Evolutionary conservation across 257 asterid species (phyloP).

Genomic region (Lithospermum erythrorhizon): DNA sequence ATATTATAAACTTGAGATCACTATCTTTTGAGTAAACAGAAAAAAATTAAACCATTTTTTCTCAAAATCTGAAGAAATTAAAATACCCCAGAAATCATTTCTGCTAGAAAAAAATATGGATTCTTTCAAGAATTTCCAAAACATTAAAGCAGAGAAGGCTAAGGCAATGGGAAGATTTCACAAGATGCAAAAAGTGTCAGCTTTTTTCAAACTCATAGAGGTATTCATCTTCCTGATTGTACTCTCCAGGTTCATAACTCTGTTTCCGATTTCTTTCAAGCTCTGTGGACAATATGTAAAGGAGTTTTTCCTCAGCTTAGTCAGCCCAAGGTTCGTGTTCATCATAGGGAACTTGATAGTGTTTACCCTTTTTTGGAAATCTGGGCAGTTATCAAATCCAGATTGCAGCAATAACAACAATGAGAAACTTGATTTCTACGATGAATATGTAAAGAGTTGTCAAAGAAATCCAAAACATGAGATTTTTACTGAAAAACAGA

Average conservation of each 20-base stretch:
- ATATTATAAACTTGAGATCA: slow-evolving; percentile 14
- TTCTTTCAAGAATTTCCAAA: slow-evolving; percentile 11
- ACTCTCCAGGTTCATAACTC: slow-evolving; percentile 22
- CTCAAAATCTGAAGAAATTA: no score
- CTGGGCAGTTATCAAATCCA: slow-evolving; percentile 26
- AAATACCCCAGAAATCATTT: not conserved
- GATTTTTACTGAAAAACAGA: not conserved
- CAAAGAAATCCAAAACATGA: slow-evolving; percentile 11
- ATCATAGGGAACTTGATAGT: slow-evolving; percentile 61
- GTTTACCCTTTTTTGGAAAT: slow-evolving; percentile 36
- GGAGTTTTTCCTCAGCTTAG: slow-evolving; percentile 28
- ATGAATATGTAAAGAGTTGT: slow-evolving; percentile 38
- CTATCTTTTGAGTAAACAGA: slow-evolving; percentile 12
- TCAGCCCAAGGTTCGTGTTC: slow-evolving; percentile 54
- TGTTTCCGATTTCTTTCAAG: slow-evolving; percentile 23
- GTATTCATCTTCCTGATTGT: slow-evolving; percentile 16
- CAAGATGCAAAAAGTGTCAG: slow-evolving; percentile 15
- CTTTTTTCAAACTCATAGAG: slow-evolving; percentile 25
- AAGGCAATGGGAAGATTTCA: slow-evolving; percentile 12
- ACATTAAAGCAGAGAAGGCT: slow-evolving; percentile 24
- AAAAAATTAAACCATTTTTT: not conserved
- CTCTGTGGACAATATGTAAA: slow-evolving; percentile 29
- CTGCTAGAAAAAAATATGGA: slow-evolving; percentile 18
- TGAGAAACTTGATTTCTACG: slow-evolving; percentile 29
- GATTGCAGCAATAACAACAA: slow-evolving; percentile 6